phyloP scores from a whole-genome alignment of 2,329 filamentous ascomycete genomes.

The Fusarium algeriense region DNA sequence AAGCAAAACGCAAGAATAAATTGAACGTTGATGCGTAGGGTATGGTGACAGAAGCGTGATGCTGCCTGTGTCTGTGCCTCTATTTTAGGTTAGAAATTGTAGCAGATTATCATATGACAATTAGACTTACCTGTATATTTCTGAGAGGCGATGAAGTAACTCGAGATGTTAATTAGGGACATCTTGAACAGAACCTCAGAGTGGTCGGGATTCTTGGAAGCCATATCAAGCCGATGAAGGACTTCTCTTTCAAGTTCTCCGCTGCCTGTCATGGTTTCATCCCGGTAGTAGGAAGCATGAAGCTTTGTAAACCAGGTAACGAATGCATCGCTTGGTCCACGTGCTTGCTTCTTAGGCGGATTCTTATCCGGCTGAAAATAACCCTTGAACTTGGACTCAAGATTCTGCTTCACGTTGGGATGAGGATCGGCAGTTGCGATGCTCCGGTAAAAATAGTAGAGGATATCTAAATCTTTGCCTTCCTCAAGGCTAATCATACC shows the following conservation, averaged over 20 bases:
- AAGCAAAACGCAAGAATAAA: constrained; percentile 80
- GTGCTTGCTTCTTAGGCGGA: constrained; percentile 46
- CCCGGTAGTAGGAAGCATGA: constrained; percentile 86
- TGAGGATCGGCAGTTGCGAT: constrained; percentile 80
- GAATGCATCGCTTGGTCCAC: constrained; percentile 69
- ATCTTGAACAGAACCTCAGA: constrained; percentile 80
- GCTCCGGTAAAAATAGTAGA: constrained; percentile 91
- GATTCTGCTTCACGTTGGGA: constrained; percentile 78
- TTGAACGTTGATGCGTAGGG: constrained; percentile 81
- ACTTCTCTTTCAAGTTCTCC: constrained; percentile 89
- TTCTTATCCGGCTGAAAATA: constrained; percentile 56
- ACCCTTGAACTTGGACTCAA: constrained; percentile 80
- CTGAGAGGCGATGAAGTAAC: constrained; percentile 75
- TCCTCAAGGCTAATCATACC: constrained; percentile 86
- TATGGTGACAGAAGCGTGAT: constrained; percentile 70
- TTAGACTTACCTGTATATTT: constrained; percentile 51
- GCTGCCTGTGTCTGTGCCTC: constrained; percentile 61
- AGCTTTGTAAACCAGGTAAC: constrained; percentile 86
- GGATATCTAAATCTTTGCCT: constrained; percentile 82
- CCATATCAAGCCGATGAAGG: constrained; percentile 78
- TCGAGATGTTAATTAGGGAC: constrained; percentile 86
- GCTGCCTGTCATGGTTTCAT: constrained; percentile 78
- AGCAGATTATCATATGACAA: not conserved
- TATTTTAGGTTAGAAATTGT: constrained; percentile 40
- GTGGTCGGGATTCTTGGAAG: constrained; percentile 76